Evolutionary conservation across 106 monocot species (phyloP).

Genomic region (Acorus gramineus): DNA sequence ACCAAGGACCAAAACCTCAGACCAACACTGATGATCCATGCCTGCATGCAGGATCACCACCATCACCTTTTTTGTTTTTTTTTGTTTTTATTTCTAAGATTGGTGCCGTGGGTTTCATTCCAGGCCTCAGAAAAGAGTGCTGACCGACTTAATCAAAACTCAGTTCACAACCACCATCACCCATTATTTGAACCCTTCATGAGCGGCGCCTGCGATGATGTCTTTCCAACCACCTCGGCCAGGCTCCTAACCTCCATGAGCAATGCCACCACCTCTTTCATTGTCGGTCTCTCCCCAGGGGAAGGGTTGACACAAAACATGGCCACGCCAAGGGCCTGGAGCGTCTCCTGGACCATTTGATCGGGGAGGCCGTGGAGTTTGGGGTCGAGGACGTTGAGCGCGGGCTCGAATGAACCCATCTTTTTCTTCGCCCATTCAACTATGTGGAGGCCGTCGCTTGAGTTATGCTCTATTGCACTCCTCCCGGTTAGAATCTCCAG

Average conservation of each 20-base stretch:
- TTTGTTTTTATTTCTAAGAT: no score
- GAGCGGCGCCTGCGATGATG: conserved; percentile 58
- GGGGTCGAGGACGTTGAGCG: conserved; percentile 50
- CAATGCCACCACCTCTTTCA: conserved; percentile 94
- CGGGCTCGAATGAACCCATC: conserved; percentile 73
- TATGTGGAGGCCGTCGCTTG: conserved; percentile 61
- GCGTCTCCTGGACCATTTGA: conserved; percentile 86
- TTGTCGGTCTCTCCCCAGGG: conserved; percentile 74
- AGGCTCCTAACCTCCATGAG: conserved; percentile 80
- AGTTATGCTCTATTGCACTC: conserved; percentile 57
- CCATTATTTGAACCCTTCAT: conserved; percentile 37
- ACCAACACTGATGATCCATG: no score
- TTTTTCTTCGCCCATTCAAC: conserved; percentile 93
- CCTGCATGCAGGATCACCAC: no score
- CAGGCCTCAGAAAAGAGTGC: no score
- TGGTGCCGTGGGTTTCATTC: no score
- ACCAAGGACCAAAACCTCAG: no score
- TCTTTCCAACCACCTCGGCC: conserved; percentile 69
- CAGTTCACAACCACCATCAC: background rate
- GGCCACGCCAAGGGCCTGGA: conserved; percentile 80
- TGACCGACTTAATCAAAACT: no score
- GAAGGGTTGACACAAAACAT: conserved; percentile 90
- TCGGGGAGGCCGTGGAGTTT: conserved; percentile 60
- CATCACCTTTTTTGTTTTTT: no score
- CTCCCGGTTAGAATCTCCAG: conserved; percentile 83